These are phyloP conservation scores for Schizophyllum amplum DNA, from an alignment of 1,284 basidiomycete genomes.

Conservation along the genomic window DNA sequence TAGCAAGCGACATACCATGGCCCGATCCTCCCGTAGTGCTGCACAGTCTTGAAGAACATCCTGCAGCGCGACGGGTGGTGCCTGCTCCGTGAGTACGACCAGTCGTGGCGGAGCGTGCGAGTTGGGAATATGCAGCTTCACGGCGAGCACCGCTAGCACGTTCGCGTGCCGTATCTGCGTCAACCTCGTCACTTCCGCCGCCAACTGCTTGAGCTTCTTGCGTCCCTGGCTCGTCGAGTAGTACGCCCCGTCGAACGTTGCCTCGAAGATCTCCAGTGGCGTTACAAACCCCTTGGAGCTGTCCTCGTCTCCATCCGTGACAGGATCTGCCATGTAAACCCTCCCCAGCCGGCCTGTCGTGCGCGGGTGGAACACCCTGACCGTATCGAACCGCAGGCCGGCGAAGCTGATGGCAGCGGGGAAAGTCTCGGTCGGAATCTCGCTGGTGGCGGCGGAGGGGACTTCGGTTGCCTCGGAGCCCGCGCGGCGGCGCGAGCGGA, in stretches of 20 bases:
- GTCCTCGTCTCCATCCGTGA: slow-evolving; percentile 50
- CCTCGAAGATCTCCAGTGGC: slow-evolving; percentile 57
- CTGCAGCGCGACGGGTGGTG: slow-evolving; percentile 51
- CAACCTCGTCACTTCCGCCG: slow-evolving; percentile 56
- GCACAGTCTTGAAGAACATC: slow-evolving; percentile 67
- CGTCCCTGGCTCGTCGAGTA: slow-evolving; percentile 57
- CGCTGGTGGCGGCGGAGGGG: slow-evolving; percentile 29
- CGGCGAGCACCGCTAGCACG: slow-evolving; percentile 52
- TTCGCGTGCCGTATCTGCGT: slow-evolving; percentile 52
- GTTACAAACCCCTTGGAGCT: slow-evolving; percentile 34
- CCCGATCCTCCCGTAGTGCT: slow-evolving; percentile 55
- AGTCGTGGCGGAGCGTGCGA: slow-evolving; percentile 42
- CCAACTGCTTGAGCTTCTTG: slow-evolving; percentile 63
- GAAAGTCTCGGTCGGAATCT: slow-evolving; percentile 57
- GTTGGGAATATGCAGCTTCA: slow-evolving; percentile 48
- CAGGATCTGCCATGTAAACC: slow-evolving; percentile 62
- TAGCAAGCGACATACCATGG: slow-evolving; percentile 34
- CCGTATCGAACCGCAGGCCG: slow-evolving; percentile 50
- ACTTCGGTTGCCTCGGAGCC: slow-evolving; percentile 62
- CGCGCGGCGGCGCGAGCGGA: slow-evolving; percentile 40
- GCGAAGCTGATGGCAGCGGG: slow-evolving; percentile 44
- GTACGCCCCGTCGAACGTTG: slow-evolving; percentile 58
- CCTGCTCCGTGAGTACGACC: slow-evolving; percentile 57
- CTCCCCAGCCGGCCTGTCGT: slow-evolving; percentile 52
- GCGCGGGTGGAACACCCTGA: slow-evolving; percentile 62